Conservation (phyloP, 257 asterid species). For the Solanum rostratum region DNA sequence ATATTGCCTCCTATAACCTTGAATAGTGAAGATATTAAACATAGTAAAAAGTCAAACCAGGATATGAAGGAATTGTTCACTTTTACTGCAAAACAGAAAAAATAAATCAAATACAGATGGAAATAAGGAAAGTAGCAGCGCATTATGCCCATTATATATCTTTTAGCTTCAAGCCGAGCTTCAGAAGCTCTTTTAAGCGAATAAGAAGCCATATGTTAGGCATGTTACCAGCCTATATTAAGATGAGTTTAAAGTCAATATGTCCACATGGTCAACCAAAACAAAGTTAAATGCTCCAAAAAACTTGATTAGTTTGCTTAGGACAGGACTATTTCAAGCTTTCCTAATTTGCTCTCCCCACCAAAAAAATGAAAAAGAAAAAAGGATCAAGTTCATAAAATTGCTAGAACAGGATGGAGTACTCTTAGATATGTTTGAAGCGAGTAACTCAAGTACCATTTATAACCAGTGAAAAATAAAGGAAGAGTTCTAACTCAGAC, state of each 20-base stretch:
- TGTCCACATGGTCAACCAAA: not conserved
- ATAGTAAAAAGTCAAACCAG: not conserved
- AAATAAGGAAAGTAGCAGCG: not conserved
- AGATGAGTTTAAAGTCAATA: not conserved
- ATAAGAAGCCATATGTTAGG: not conserved
- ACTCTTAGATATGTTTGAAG: not conserved
- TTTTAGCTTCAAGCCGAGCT: not conserved
- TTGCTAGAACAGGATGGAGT: not conserved
- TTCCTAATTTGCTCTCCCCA: not conserved
- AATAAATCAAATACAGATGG: not conserved
- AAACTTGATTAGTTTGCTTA: too few species aligned
- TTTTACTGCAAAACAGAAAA: not conserved
- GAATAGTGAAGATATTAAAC: not conserved
- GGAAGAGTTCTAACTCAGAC: not conserved
- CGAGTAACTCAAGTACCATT: not conserved
- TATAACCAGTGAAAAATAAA: not conserved
- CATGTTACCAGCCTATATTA: not conserved
- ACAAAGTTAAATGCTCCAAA: not conserved
- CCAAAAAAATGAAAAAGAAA: not conserved
- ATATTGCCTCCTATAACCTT: not conserved
- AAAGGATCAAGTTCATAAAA: not conserved
- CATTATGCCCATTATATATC: not conserved
- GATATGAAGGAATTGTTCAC: not conserved
- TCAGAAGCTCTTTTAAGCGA: not conserved
- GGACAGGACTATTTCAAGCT: not conserved